phyloP scores from a whole-genome alignment of 805 yeast species.

The Kodamaea lidongshanica region DNA sequence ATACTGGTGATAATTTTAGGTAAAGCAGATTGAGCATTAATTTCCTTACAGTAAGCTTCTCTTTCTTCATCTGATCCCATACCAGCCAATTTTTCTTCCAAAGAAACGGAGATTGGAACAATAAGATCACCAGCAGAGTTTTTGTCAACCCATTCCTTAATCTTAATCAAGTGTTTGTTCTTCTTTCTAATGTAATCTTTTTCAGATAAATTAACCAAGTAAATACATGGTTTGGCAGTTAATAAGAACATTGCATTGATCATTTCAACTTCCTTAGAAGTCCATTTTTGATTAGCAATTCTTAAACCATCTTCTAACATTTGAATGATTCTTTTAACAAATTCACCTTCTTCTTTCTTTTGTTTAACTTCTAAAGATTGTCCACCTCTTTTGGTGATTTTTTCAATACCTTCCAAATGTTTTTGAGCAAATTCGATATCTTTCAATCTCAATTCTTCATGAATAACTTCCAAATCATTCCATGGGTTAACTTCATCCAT shows the following conservation, averaged over 20 bases:
- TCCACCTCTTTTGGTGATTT: conserved; percentile 80
- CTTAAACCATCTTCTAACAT: conserved; percentile 80
- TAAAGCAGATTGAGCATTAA: conserved; percentile 73
- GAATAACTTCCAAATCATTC: conserved; percentile 88
- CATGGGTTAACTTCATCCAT: conserved; percentile 90
- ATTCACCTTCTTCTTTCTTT: conserved; percentile 76
- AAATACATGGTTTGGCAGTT: conserved; percentile 94
- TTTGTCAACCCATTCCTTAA: conserved; percentile 86
- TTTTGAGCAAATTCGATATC: conserved; percentile 93
- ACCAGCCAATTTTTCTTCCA: conserved; percentile 86
- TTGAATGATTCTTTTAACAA: conserved; percentile 67
- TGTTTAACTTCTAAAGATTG: conserved; percentile 84
- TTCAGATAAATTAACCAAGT: conserved; percentile 85
- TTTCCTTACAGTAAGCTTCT: conserved; percentile 63
- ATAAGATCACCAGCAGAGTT: conserved; percentile 80
- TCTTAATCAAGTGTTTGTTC: conserved; percentile 76
- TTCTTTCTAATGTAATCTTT: conserved; percentile 80
- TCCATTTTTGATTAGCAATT: conserved; percentile 83
- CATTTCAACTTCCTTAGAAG: conserved; percentile 82
- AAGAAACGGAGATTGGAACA: conserved; percentile 86
- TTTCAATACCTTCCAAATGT: conserved; percentile 69
- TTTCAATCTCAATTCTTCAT: conserved; percentile 87
- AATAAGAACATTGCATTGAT: conserved; percentile 81
- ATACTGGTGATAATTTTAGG: conserved; percentile 81
- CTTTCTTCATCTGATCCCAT: conserved; percentile 82